phyloP scores from a whole-genome alignment of 1,139 yeast species.

The Candida albicans region DNA sequence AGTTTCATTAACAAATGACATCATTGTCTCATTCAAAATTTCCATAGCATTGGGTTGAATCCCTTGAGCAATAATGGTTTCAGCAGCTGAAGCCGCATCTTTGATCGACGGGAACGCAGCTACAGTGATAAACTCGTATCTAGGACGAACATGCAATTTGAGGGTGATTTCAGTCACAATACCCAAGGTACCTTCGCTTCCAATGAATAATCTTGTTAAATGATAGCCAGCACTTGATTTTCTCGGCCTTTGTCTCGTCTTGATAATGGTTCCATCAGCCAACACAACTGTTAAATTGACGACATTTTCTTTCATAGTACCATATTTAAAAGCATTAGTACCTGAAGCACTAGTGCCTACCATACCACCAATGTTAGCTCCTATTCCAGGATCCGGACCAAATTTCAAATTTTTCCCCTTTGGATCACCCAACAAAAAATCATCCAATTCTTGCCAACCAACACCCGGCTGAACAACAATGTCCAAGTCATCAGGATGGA shows the following conservation, averaged over 20 bases:
- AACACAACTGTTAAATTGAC: slow-evolving; percentile 47
- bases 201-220: slow-evolving; percentile 44
- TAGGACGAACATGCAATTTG: slow-evolving; percentile 42
- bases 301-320: slow-evolving; percentile 51
- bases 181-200: slow-evolving; percentile 49
- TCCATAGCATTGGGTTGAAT: slow-evolving; percentile 48
- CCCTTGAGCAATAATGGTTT: slow-evolving; percentile 35
- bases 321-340: slow-evolving; percentile 47
- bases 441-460: slow-evolving; percentile 51
- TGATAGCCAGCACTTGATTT: slow-evolving; percentile 51
- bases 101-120: slow-evolving; percentile 43
- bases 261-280: slow-evolving; percentile 48
- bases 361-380: slow-evolving; percentile 50
- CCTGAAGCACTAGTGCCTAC: slow-evolving; percentile 48
- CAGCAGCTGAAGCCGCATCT: slow-evolving; percentile 47
- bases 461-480: slow-evolving; percentile 48
- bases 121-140: slow-evolving; percentile 37
- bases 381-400: slow-evolving; percentile 52
- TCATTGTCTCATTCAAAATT: slow-evolving; percentile 39
- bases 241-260: slow-evolving; percentile 47
- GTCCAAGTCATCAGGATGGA: slow-evolving; percentile 47
- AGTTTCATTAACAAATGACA: slow-evolving; percentile 41
- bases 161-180: slow-evolving; percentile 46
- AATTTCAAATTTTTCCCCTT: slow-evolving; percentile 40
- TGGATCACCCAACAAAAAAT: slow-evolving; percentile 28